Evolutionary conservation across 139 green algal genomes (phyloP).

Genomic region (Micractinium sp.): DNA sequence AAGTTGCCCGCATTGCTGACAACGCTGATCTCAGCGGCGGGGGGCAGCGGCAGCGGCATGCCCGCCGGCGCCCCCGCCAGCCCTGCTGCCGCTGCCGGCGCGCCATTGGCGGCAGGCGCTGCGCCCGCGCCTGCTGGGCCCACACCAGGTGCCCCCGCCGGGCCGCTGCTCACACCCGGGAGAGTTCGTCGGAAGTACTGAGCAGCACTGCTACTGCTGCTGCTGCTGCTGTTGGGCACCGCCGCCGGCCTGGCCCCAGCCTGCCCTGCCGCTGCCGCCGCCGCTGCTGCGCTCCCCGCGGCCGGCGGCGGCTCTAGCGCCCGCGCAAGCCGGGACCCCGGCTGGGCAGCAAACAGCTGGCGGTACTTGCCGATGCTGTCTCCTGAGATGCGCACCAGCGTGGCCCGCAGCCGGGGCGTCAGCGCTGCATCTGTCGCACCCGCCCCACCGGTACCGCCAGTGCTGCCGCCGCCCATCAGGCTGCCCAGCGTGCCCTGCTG

Average conservation of each 20-base stretch:
- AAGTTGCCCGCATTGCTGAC: constrained; percentile 48
- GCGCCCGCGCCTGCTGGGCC: not conserved
- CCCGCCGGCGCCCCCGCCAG: not conserved
- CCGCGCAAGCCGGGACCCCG: constrained; percentile 19
- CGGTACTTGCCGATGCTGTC: constrained; percentile 43
- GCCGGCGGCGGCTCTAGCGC: constrained; percentile 10
- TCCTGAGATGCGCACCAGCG: constrained; percentile 45
- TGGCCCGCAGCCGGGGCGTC: constrained; percentile 40
- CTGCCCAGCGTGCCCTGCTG: not conserved
- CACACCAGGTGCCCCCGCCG: not conserved
- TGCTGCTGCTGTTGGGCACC: not conserved
- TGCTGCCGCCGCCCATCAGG: not conserved
- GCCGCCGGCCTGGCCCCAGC: not conserved
- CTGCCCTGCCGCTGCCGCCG: not conserved
- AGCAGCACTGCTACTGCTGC: not conserved
- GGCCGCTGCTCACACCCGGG: not conserved
- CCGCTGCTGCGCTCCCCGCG: not conserved
- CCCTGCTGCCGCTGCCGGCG: not conserved
- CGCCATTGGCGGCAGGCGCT: not conserved
- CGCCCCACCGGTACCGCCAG: not conserved
- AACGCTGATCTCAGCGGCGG: constrained; percentile 2
- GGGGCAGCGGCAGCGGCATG: not conserved
- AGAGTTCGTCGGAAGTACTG: constrained; percentile 23
- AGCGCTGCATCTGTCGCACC: constrained; percentile 20
- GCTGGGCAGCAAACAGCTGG: constrained; percentile 23